Evolutionary conservation across 2,329 filamentous ascomycete species (phyloP), one percentile per base, ranked within the genome.

Genomic region (Zymoseptoria passerinii): DNA sequence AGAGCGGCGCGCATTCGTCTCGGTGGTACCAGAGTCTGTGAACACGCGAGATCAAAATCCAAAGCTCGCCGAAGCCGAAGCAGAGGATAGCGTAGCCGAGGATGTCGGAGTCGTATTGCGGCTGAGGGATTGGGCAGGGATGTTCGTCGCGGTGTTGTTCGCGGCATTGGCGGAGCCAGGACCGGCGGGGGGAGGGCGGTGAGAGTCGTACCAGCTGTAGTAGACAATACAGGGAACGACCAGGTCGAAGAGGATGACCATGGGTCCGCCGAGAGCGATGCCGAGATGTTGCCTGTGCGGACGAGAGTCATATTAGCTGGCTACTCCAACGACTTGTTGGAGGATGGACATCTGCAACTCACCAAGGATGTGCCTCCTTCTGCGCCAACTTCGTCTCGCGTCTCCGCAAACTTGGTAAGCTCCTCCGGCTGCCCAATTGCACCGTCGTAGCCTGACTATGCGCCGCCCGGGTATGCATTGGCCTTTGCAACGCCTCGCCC

Each of bases 11-110:
- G 55, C 68, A 70, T 35, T 65, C 61, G 6, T 71, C 68, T 27
- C 54, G 66, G 40, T 66, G 63, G 28, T 65, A 60, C 40, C 65
- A 66, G 1, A 71, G 58, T 28, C 68, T 57, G 54, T 59, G 61
- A 1, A 71, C 66, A 51, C 68, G 64, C 10, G 67, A 67, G n/a
- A 65, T 50, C 28, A 71, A 55, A 51, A 71, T 69, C 64, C 66
- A 71, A n/a, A 70, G 57, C 59, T 71, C 68, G 18, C 68, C 68
- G 28, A 71, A 64, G 2, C 68, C 68, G 48, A 71, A 71, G 52
- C 57, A 67, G 20, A 65, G 63, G 27, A 71, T 63, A 2, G 68
- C 68, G 49, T 63, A 65, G 16, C 68, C 68, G 48, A 71, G 61
- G 35, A 71, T 71, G 2, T 66, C 62, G 49, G 61, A 60, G 56